Evolutionary conservation across 2,329 filamentous ascomycete genomes (phyloP).

Genomic region (Thelonectria rubi): DNA sequence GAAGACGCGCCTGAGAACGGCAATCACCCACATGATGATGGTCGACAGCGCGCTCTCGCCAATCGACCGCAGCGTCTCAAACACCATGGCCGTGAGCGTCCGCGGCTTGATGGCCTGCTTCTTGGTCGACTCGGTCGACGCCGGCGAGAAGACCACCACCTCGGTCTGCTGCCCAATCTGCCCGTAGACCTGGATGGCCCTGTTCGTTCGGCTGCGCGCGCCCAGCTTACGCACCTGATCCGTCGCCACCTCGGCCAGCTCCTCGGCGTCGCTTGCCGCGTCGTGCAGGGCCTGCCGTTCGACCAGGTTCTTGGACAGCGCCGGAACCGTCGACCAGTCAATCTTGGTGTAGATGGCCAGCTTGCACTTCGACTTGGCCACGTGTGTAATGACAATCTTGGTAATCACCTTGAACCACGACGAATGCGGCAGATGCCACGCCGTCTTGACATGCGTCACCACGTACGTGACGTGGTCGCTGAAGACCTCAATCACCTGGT

Average conservation of each 20-base stretch:
- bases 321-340: constrained; percentile 80
- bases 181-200: constrained; percentile 82
- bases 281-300: constrained; percentile 80
- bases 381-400: constrained; percentile 93
- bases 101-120: constrained; percentile 69
- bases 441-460: constrained; percentile 68
- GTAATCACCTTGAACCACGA: constrained; percentile 82
- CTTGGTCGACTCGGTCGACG: constrained; percentile 56
- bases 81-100: constrained; percentile 73
- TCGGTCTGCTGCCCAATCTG: constrained; percentile 75
- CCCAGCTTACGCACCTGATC: constrained; percentile 82
- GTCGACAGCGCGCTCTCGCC: constrained; percentile 78
- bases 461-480: constrained; percentile 78
- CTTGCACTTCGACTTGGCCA: constrained; percentile 91
- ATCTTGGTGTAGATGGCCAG: constrained; percentile 87
- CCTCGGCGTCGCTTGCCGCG: constrained; percentile 74
- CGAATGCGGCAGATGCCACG: constrained; percentile 87
- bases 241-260: constrained; percentile 77
- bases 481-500: constrained; percentile 85
- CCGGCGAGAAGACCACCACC: constrained; percentile 67
- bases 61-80: constrained; percentile 77
- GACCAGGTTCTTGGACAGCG: constrained; percentile 68
- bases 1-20: constrained; percentile 70
- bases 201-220: constrained; percentile 76
- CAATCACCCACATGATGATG: constrained; percentile 80